These are phyloP conservation scores for Aspergillus fructus DNA, from an alignment of 2,329 filamentous ascomycete species.

Conservation along the genomic window DNA sequence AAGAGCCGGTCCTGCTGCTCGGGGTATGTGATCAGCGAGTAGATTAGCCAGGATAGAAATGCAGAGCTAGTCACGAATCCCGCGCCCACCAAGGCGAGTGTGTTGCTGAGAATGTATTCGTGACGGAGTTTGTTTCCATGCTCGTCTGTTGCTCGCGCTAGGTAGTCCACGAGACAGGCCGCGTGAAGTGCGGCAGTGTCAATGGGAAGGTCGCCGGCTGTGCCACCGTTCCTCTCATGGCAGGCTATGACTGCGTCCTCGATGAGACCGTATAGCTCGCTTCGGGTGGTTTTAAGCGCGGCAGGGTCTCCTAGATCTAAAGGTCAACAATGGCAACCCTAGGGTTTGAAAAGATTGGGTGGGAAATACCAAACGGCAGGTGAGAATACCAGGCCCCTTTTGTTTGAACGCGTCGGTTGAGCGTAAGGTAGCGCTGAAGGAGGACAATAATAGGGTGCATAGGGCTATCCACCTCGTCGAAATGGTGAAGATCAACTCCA, in stretches of 20 bases:
- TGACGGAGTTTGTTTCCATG: constrained; percentile 53
- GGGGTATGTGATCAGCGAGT: constrained; percentile 52
- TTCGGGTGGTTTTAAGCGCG: too few species aligned
- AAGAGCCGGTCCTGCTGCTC: constrained; percentile 58
- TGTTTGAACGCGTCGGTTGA: constrained; percentile 59
- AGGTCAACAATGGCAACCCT: too few species aligned
- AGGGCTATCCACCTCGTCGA: constrained; percentile 43
- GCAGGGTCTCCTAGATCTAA: too few species aligned
- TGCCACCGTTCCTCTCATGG: too few species aligned
- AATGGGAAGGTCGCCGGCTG: too few species aligned
- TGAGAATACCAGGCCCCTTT: constrained; percentile 55
- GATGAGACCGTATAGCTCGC: too few species aligned
- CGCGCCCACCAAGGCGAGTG: constrained; percentile 55
- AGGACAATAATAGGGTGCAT: constrained; percentile 51
- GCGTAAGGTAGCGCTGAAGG: constrained; percentile 50
- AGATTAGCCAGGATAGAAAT: constrained; percentile 58
- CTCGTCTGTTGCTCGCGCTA: constrained; percentile 34
- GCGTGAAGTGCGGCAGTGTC: not conserved
- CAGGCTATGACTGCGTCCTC: too few species aligned
- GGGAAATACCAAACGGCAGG: constrained; percentile 58
- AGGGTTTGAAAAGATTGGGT: too few species aligned
- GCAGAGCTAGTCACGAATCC: constrained; percentile 61
- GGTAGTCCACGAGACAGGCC: not conserved
- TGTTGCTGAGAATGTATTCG: constrained; percentile 29
- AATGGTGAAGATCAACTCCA: constrained; percentile 44